Percentiles rank a stretch among this genome's conserved stretches.
Conservation (phyloP, 768 basidiomycete genomes). For the Collybia sordida region DNA sequence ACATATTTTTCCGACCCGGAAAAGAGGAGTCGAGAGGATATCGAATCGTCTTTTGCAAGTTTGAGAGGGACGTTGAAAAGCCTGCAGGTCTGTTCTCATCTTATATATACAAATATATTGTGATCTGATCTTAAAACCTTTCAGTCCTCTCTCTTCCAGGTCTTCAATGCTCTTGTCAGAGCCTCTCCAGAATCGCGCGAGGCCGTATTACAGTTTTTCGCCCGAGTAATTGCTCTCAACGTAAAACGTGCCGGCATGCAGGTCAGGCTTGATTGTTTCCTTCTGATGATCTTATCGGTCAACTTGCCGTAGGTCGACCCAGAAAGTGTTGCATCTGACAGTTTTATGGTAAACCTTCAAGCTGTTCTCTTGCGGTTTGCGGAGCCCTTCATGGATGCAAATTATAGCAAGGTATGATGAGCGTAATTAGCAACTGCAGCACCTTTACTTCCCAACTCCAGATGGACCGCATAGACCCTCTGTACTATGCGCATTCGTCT, state of each 20-base stretch:
- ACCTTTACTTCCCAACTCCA: slow-evolving; percentile 23
- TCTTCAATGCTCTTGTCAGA: slow-evolving; percentile 87
- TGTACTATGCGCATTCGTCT: slow-evolving; percentile 72
- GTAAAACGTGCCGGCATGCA: slow-evolving; percentile 89
- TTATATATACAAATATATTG: too few species aligned
- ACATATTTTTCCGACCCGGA: slow-evolving; percentile 86
- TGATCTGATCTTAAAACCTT: not conserved
- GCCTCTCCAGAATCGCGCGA: slow-evolving; percentile 78
- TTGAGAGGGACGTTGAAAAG: slow-evolving; percentile 84
- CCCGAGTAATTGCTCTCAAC: slow-evolving; percentile 73
- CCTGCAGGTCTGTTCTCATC: slow-evolving; percentile 58
- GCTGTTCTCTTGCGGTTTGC: slow-evolving; percentile 81
- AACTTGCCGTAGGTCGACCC: slow-evolving; percentile 65
- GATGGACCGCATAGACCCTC: slow-evolving; percentile 89
- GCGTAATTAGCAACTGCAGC: not conserved
- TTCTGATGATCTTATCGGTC: not conserved
- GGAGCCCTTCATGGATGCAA: slow-evolving; percentile 93
- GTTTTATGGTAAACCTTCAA: slow-evolving; percentile 91
- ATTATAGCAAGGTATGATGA: slow-evolving; percentile 72
- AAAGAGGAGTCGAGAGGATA: slow-evolving; percentile 68
- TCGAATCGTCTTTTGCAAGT: slow-evolving; percentile 82
- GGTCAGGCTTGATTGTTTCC: slow-evolving; percentile 34
- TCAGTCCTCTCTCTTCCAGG: slow-evolving; percentile 72
- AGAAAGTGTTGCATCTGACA: slow-evolving; percentile 83
- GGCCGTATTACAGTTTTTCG: slow-evolving; percentile 80